A percentile compares a stretch with the other conserved stretches of the same genome.
These are phyloP conservation scores for Kwoniella sp. DNA, from an alignment of 768 basidiomycete species.

Conservation along the genomic window DNA sequence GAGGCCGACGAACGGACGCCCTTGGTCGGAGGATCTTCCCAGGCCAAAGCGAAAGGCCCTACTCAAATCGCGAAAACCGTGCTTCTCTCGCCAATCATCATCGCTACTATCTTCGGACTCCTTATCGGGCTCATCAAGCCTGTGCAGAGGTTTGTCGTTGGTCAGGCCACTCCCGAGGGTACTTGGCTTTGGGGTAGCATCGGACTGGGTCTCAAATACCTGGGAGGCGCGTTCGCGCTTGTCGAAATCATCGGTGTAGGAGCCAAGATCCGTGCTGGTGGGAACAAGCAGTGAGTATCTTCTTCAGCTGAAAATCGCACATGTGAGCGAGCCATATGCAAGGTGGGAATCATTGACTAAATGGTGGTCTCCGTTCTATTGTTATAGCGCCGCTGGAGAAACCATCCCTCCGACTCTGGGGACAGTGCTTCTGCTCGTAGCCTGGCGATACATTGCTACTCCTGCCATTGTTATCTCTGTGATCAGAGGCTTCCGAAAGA, in stretches of 20 bases:
- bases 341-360: too few relatives aligned
- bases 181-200: slow-evolving; percentile 50
- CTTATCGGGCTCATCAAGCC: slow-evolving; percentile 49
- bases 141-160: slow-evolving; percentile 37
- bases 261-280: slow-evolving; percentile 37
- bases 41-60: neutral
- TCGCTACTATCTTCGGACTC: slow-evolving; percentile 42
- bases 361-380: too few relatives aligned
- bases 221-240: slow-evolving; percentile 42
- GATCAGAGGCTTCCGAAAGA: slow-evolving; percentile 46
- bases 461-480: slow-evolving; percentile 44
- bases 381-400: slow-evolving; percentile 32
- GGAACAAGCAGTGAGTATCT: slow-evolving; percentile 33
- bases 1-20: slow-evolving; percentile 48
- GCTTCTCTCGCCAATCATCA: slow-evolving; percentile 26
- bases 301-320: neutral
- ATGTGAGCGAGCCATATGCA: neutral
- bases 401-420: slow-evolving; percentile 49
- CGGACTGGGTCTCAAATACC: slow-evolving; percentile 34
- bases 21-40: slow-evolving; percentile 32
- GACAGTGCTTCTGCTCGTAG: slow-evolving; percentile 37
- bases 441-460: slow-evolving; percentile 47
- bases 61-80: slow-evolving; percentile 4
- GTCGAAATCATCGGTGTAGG: slow-evolving; percentile 48
- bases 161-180: slow-evolving; percentile 12